phyloP scores from a whole-genome alignment of 2,329 filamentous ascomycete species.

The Fusarium sp. region DNA sequence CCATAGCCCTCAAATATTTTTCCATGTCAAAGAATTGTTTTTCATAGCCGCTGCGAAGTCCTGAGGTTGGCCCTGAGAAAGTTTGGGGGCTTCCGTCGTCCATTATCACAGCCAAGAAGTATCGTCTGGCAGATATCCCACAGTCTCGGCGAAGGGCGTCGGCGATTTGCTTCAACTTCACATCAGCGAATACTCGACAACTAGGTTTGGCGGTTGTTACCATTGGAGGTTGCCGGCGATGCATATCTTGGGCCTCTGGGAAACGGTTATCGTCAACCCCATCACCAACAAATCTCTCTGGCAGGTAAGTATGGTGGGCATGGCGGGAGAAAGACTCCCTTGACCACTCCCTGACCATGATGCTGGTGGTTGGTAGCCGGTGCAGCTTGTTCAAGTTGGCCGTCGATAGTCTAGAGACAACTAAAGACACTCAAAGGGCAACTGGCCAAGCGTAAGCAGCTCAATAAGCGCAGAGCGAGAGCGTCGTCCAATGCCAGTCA shows the following conservation, averaged over 20 bases:
- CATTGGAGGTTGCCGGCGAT: constrained; percentile 54
- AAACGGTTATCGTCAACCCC: constrained; percentile 50
- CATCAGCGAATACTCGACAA: constrained; percentile 19
- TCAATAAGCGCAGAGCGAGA: not conserved
- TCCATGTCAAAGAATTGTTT: constrained; percentile 60
- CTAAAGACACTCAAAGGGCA: constrained; percentile 3
- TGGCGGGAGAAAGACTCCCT: constrained; percentile 55
- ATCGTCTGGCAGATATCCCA: constrained; percentile 61
- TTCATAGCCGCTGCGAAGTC: constrained; percentile 52
- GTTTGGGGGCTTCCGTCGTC: constrained; percentile 60
- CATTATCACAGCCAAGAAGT: constrained; percentile 63
- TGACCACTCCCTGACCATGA: constrained; percentile 56
- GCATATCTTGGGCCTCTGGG: constrained; percentile 49
- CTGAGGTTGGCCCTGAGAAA: constrained; percentile 56
- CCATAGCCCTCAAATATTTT: constrained; percentile 55
- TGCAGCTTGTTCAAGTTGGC: not conserved
- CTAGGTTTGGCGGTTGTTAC: constrained; percentile 41
- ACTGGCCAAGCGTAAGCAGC: not conserved
- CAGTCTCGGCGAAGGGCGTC: constrained; percentile 64
- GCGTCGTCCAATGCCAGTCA: not conserved
- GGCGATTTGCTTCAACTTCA: constrained; percentile 58
- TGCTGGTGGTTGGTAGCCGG: not conserved
- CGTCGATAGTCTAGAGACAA: not conserved
- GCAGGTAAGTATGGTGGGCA: constrained; percentile 47
- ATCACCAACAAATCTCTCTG: constrained; percentile 47